Conservation (phyloP, 164 flowering plant genomes). For the Hamamelis virginiana region DNA sequence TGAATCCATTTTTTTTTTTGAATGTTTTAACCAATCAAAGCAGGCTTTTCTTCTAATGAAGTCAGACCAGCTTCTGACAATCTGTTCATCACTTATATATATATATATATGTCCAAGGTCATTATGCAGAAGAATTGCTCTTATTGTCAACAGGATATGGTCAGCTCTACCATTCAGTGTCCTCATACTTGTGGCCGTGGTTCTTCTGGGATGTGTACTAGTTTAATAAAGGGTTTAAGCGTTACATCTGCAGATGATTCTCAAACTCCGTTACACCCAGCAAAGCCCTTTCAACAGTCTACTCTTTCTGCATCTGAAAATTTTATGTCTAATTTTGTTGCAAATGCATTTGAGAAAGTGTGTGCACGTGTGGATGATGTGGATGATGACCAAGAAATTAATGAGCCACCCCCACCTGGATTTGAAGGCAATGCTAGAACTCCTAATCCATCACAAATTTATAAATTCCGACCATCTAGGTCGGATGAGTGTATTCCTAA, state of each 20-base stretch:
- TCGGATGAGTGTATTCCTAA: slow-evolving; percentile 33
- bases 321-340: slow-evolving; percentile 19
- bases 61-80: not conserved
- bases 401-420: slow-evolving; percentile 68
- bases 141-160: slow-evolving; percentile 36
- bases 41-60: not conserved
- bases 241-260: slow-evolving; percentile 21
- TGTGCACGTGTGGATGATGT: slow-evolving; percentile 26
- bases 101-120: no score
- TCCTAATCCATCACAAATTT: slow-evolving; percentile 16
- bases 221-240: slow-evolving; percentile 1
- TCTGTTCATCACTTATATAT: not conserved
- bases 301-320: slow-evolving; percentile 10
- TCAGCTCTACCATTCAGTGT: slow-evolving; percentile 12
- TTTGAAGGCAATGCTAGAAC: slow-evolving; percentile 29
- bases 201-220: slow-evolving; percentile 15
- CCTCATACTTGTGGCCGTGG: slow-evolving; percentile 10
- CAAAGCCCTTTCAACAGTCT: slow-evolving; percentile 6
- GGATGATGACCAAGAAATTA: slow-evolving; percentile 25
- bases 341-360: slow-evolving; percentile 44
- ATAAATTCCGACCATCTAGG: slow-evolving; percentile 35
- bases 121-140: not conserved
- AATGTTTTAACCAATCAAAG: not conserved
- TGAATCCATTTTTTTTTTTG: not conserved
- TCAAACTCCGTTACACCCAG: slow-evolving; percentile 12